A percentile compares a stretch with the other conserved stretches of the same genome.
phyloP scores from a whole-genome alignment of 805 yeast genomes.

The Zygotorulaspora danielsina region DNA sequence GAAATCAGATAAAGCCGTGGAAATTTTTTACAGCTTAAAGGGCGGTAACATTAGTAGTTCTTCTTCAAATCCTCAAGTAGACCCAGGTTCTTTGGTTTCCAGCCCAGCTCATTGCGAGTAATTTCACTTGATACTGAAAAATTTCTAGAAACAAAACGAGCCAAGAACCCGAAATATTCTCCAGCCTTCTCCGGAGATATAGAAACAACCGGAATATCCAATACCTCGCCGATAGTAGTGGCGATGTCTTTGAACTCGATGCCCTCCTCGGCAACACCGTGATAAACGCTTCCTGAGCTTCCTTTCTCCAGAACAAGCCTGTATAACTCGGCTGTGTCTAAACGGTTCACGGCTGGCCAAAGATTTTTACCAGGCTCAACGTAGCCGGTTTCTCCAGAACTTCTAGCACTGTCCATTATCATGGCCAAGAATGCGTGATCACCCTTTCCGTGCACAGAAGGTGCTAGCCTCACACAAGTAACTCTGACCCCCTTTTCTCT shows the following conservation, averaged over 20 bases:
- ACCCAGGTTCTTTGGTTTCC: neutral
- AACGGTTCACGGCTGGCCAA: constrained; percentile 35
- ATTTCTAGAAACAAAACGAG: neutral
- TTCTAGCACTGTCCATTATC: constrained; percentile 30
- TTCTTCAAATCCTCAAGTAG: neutral
- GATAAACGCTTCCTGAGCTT: neutral
- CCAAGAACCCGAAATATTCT: neutral
- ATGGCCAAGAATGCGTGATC: constrained; percentile 30
- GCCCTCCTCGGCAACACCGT: neutral
- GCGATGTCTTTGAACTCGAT: neutral
- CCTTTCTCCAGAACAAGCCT: neutral
- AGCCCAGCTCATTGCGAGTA: no score
- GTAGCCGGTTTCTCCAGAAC: constrained; percentile 34
- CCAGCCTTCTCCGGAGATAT: neutral
- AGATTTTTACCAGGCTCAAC: constrained; percentile 35
- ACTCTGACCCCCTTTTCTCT: constrained; percentile 29
- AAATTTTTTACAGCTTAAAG: neutral
- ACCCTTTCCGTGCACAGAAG: constrained; percentile 37
- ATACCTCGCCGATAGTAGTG: neutral
- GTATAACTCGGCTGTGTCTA: neutral
- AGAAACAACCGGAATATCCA: neutral
- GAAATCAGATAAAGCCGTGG: neutral
- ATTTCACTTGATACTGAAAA: neutral
- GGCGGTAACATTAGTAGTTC: neutral
- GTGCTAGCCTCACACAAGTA: constrained; percentile 30